These are phyloP conservation scores for Amphibolis antarctica DNA, from an alignment of 106 monocot species.

Conservation along the genomic window DNA sequence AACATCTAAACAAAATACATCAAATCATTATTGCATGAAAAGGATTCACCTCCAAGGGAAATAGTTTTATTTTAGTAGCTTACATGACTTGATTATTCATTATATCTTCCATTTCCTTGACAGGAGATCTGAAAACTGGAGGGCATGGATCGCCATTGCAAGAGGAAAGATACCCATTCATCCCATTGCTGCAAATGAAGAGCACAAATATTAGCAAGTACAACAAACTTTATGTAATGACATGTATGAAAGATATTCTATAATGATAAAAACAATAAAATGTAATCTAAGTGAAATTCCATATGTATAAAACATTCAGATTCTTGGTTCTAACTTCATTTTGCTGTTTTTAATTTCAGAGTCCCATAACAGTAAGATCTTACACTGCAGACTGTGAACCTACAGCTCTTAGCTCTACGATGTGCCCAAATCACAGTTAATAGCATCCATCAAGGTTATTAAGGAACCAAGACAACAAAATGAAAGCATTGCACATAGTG, in stretches of 20 bases:
- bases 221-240: neutral
- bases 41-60: slow-evolving; percentile 2
- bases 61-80: slow-evolving; percentile 5
- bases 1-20: slow-evolving; percentile 37
- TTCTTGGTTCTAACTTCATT: no score
- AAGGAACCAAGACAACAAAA: no score
- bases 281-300: no score
- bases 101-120: slow-evolving; percentile 78
- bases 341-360: no score
- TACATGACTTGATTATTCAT: slow-evolving; percentile 98
- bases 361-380: no score
- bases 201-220: neutral
- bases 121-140: slow-evolving; percentile 89
- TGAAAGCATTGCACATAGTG: no score
- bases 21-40: neutral
- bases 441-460: no score
- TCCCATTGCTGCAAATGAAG: slow-evolving; percentile 61
- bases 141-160: slow-evolving; percentile 92
- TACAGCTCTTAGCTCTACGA: no score
- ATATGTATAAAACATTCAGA: no score
- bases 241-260: neutral
- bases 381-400: no score
- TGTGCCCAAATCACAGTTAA: no score
- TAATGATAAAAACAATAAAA: no score
- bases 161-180: slow-evolving; percentile 86